These are phyloP conservation scores for Cyberlindnera mrakii DNA, from an alignment of 805 yeast genomes.

Conservation along the genomic window DNA sequence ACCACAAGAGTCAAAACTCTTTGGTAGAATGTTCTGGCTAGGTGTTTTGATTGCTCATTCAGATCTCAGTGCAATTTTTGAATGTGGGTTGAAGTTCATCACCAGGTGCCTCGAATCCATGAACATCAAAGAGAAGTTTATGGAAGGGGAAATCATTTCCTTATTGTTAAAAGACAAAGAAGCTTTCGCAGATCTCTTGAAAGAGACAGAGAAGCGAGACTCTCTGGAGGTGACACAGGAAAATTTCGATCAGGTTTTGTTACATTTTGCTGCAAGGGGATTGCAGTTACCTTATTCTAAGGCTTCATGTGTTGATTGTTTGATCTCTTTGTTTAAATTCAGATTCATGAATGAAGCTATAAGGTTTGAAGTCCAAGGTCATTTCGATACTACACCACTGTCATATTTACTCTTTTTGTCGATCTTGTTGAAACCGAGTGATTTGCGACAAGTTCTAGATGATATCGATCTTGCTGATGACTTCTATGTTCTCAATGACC, in stretches of 20 bases:
- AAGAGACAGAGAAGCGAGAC: slow-evolving; percentile 36
- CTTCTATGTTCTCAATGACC: slow-evolving; percentile 25
- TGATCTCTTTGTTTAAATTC: slow-evolving; percentile 37
- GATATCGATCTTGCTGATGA: slow-evolving; percentile 32
- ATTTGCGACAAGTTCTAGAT: slow-evolving; percentile 27
- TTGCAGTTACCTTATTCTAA: slow-evolving; percentile 51
- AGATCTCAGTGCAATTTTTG: slow-evolving; percentile 29
- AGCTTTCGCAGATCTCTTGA: slow-evolving; percentile 35
- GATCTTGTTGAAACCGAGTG: slow-evolving; percentile 31
- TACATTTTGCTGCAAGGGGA: slow-evolving; percentile 48
- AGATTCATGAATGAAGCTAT: slow-evolving; percentile 32
- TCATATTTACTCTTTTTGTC: slow-evolving; percentile 30
- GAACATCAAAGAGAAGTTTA: slow-evolving; percentile 25
- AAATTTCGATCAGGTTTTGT: slow-evolving; percentile 47
- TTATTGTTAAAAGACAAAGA: slow-evolving; percentile 23
- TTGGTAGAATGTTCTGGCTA: slow-evolving; percentile 33
- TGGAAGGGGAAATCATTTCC: slow-evolving; percentile 21
- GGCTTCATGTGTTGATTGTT: slow-evolving; percentile 38
- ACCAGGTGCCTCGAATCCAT: slow-evolving; percentile 30
- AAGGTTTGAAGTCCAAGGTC: slow-evolving; percentile 8
- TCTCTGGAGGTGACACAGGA: slow-evolving; percentile 33
- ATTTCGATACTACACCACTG: slow-evolving; percentile 8
- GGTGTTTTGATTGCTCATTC: slow-evolving; percentile 29
- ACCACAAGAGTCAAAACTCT: slow-evolving; percentile 25
- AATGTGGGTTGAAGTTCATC: slow-evolving; percentile 34